Evolutionary conservation across 768 basidiomycete species (phyloP), one percentile per base, ranked within the genome.

Genomic region (Pleurotus sapidus): DNA sequence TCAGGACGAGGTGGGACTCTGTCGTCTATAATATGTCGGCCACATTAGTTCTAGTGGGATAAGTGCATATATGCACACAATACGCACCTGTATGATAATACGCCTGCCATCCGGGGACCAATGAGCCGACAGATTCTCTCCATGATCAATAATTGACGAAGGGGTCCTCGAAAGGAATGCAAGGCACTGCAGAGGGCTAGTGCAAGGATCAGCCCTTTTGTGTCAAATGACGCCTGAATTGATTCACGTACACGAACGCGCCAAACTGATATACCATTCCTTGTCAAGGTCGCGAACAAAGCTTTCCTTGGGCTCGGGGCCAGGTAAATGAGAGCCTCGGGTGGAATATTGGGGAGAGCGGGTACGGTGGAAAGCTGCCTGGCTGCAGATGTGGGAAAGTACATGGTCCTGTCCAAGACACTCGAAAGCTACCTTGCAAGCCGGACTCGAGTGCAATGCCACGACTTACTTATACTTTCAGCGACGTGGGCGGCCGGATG

Each of bases 31-130:
- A 27, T 8, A 38, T 48, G 27, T 23, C 17, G 12, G 56, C 42
- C 17, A 48, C 51, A 39, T 57, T 14, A 56, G n/a, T 23, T 7
- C n/a, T 56, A 46, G 17, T 42, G 45, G 40, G 39, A n/a, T 4
- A 7, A 55, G 24, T 14, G 40, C 39, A 51, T 42, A 23, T 23
- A 45, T 25, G 25, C 51, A 24, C 42, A 49, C n/a, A 42, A 17
- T 5, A 70, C 85, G 55, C 57, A 91, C 95, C 72, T 89, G 84
- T 18, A 98, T 81, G 54, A 95, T 83, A 48, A 98, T 84, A 63
- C 85, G 79, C 64, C 78, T 78, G 34, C 89, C 88, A 68, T 95
- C 93, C 54, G 87, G 86, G 15, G 93, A 86, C 94, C 95, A 98
- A 64, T 84, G 81, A 11, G 83, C 84, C 53, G 80, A 72, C 17